phyloP scores from a whole-genome alignment of 2,329 filamentous ascomycete genomes.

The Neonectria sp. region DNA sequence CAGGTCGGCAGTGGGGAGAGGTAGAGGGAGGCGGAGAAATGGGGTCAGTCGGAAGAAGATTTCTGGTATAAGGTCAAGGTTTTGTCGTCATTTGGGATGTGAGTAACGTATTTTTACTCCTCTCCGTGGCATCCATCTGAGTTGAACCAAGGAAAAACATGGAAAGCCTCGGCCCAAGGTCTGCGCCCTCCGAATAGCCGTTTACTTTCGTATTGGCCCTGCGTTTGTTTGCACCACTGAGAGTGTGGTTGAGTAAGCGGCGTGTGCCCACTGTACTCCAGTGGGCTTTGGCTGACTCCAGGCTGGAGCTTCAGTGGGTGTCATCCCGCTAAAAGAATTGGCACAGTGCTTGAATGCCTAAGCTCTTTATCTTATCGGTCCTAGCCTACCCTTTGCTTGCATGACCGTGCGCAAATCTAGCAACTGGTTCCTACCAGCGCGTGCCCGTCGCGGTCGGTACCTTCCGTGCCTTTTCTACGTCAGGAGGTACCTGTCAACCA shows the following conservation, averaged over 20 bases:
- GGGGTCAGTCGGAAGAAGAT: background rate
- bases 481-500: conserved; percentile 24
- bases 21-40: background rate
- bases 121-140: background rate
- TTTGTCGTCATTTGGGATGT: conserved; percentile 30
- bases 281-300: conserved; percentile 1
- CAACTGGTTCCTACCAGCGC: conserved; percentile 1
- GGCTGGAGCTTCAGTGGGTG: background rate
- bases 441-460: conserved; percentile 11
- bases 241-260: background rate
- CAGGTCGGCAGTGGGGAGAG: background rate
- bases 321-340: background rate
- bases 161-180: conserved; percentile 42
- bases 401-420: conserved; percentile 17
- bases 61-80: background rate
- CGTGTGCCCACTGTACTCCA: background rate
- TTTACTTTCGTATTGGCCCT: too few relatives aligned
- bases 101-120: conserved; percentile 10
- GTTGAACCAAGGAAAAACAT: conserved; percentile 14
- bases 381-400: background rate
- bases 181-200: background rate
- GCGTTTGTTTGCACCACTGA: background rate
- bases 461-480: conserved; percentile 10
- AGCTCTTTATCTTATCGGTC: conserved; percentile 28
- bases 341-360: background rate